A percentile compares a stretch with the other conserved stretches of the same genome.
These are phyloP conservation scores for Pyrenula aspistea DNA, from an alignment of 495 filamentous ascomycete genomes.

Conservation along the genomic window DNA sequence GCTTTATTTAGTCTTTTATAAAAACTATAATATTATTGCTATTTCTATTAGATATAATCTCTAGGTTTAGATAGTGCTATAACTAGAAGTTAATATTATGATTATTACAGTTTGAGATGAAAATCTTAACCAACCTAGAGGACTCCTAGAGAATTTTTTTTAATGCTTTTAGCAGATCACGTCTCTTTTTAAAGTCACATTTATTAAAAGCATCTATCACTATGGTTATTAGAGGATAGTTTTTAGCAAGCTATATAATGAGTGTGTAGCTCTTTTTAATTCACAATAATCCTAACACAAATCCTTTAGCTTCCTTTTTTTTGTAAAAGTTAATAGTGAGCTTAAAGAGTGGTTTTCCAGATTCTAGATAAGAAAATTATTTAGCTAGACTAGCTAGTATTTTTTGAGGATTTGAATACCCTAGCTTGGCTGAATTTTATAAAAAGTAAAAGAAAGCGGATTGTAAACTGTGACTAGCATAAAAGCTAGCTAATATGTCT, in stretches of 20 bases:
- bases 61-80: constrained; percentile 11
- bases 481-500: constrained; percentile 5
- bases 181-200: constrained; percentile 18
- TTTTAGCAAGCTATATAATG: background rate
- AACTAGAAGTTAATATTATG: constrained; percentile 15
- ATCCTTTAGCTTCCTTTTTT: background rate
- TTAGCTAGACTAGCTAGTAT: constrained; percentile 14
- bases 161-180: constrained; percentile 18
- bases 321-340: background rate
- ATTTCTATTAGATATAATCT: constrained; percentile 14
- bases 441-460: constrained; percentile 17
- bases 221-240: constrained; percentile 12
- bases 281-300: background rate
- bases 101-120: constrained; percentile 25
- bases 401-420: constrained; percentile 12
- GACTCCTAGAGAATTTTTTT: constrained; percentile 14
- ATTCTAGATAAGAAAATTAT: constrained; percentile 9
- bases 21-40: constrained; percentile 11
- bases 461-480: background rate
- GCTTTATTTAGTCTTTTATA: constrained; percentile 10
- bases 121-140: constrained; percentile 18
- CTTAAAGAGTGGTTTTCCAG: background rate
- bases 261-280: background rate
- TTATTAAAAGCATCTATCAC: constrained; percentile 38
- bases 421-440: constrained; percentile 13